Evolutionary conservation across 257 asterid species (phyloP), one percentile per base, ranked within the genome.

Genomic region (Eucommia ulmoides): DNA sequence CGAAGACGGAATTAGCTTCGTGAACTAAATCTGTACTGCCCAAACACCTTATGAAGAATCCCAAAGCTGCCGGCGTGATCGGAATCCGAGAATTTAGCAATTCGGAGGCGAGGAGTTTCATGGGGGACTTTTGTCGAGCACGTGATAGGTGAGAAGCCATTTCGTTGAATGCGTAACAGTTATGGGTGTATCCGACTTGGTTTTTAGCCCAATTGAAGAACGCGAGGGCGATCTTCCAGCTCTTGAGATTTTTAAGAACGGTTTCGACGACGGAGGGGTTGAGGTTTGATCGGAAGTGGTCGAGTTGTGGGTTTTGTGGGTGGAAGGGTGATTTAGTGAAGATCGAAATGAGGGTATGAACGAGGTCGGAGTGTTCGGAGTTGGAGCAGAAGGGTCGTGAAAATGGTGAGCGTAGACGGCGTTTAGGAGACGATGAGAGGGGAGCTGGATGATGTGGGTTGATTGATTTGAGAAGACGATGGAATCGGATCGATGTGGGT

Each of bases 61-160:
- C 97, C 47, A 88, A 74, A 38, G 93, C 92, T 45, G 93, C 93
- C 6, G 97, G 87, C 2, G 93, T 68, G 84, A 84, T 71, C 22
- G 44, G 66, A 66, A 84, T 67, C 56, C 53, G 22, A 1, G 79
- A 74, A 12, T 53, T 66, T 47, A 52, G 50, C 45, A 84, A 10
- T 50, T 65, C 59, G 16, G 33, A 38, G 15, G 88, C 78, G 24
- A 88, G 80, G 2, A 41, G 61, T 64, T 60, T 80, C 70, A 88
- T 58, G 55, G 73, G 49, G 65, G 71, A 83, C 73, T 69, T 84
- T 69, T 81, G 97, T 75, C 94, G 94, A 77, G 87, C 94, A 75
- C 19, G 57, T 79, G 88, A 74, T 4, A 88, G 86, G 66, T 78
- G 54, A 2, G 64, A 71, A 15, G 95, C 97, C 78, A 80, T 77